Base-by-base conservation (phyloP, 75 land plant genomes). In the Pseudotsuga menziesii region DNA sequence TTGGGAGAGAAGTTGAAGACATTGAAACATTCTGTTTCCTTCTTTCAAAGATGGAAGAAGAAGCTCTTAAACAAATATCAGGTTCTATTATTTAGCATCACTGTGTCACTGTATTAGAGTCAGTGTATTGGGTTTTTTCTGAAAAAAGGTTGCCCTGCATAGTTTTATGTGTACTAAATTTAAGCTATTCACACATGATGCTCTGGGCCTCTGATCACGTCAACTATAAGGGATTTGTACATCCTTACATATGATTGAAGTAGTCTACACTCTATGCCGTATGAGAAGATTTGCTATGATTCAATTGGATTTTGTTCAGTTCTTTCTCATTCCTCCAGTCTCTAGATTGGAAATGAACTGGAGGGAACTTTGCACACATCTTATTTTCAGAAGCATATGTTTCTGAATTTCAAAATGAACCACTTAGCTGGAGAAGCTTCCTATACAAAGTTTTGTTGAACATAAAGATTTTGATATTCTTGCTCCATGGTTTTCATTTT, bases 1-100 rank as follows among this genome's bases (percentile, higher is more conserved):
- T 93, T 58, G 76, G 83, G 64, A 83, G 82, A 75, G 91, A 89
- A 67, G 96, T 92, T 29, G 81, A 80, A 57, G 78, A 76, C 73
- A 77, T 77, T 32, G 78, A 84, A 55, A 58, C 61, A 57, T 78
- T 82, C 56, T 82, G 81, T 66, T 70, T 36, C 26, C 56, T 80
- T 72, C 85, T 80, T 73, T 77, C 82, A 52, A 76, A 82, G 81
- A 82, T 82, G 83, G 83, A 82, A 80, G 80, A 82, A 67, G 83
- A 79, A 76, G 74, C 76, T 26, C 81, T 82, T 22, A 59, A 82
- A 6, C 56, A 15, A 25, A 57, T 74, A 5, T 74, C 75, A 4
- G 58, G 75, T 22, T 8, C 26, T 22, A 35, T 74, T 74, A 74
- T 57, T 27, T 74, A 74, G 57, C 27, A 20, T 9, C 17, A 23